A percentile compares a stretch with the other conserved stretches of the same genome.
Evolutionary conservation across 2,329 filamentous ascomycete genomes (phyloP).

Genomic region (Colletotrichum tropicale): DNA sequence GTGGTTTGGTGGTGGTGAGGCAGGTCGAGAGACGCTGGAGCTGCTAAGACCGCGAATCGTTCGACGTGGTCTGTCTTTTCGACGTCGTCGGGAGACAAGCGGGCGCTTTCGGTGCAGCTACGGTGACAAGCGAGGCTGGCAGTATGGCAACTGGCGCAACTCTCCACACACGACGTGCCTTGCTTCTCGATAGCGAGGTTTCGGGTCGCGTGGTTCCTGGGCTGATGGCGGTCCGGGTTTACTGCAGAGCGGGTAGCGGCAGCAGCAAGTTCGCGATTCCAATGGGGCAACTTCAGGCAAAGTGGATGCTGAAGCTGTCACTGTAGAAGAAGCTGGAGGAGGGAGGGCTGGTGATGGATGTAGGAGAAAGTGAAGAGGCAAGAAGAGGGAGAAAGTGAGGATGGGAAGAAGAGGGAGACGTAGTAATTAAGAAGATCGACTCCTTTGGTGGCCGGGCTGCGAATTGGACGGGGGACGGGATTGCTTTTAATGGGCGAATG

Average conservation of each 20-base stretch:
- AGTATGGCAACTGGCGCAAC: conserved; percentile 9
- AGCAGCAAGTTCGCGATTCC: conserved; percentile 1
- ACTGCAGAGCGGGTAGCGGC: conserved; percentile 14
- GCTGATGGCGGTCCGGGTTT: background rate
- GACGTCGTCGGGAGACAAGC: conserved; percentile 6
- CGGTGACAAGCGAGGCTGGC: background rate
- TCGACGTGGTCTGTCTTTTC: conserved; percentile 10
- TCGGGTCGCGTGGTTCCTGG: conserved; percentile 11
- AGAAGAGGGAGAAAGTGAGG: background rate
- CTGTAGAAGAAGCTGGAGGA: background rate
- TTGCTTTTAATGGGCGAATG: conserved; percentile 21
- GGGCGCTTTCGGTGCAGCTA: background rate
- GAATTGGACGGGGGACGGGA: conserved; percentile 18
- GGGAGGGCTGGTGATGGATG: background rate
- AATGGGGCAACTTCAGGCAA: background rate
- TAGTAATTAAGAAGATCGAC: conserved; percentile 16
- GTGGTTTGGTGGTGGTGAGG: background rate
- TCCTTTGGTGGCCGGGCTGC: conserved; percentile 6
- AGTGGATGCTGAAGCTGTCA: background rate
- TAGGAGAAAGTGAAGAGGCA: background rate
- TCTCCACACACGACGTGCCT: conserved; percentile 3
- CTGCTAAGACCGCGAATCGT: background rate
- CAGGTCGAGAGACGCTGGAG: background rate
- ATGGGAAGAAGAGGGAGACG: background rate
- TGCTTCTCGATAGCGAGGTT: background rate